Conservation (phyloP, 495 filamentous ascomycete genomes). For the Physcia stellaris region DNA sequence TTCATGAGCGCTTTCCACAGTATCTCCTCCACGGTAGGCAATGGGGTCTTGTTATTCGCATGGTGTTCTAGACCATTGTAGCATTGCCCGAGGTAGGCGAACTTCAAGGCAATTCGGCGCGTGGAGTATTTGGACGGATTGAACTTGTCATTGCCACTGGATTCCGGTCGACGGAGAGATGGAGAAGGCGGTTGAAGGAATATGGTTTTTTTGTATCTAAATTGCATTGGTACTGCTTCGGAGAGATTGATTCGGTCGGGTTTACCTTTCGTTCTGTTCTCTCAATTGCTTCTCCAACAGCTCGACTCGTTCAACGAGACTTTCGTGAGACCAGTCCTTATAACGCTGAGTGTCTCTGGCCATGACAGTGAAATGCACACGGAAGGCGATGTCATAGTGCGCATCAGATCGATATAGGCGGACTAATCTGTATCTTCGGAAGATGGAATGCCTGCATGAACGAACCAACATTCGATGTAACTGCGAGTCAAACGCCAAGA, state of each 20-base stretch:
- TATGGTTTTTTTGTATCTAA: background rate
- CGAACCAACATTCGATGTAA: no score
- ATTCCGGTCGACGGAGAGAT: conserved; percentile 4
- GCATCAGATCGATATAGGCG: no score
- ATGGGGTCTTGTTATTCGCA: conserved; percentile 43
- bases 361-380: no score
- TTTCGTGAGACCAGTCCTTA: conserved; percentile 46
- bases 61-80: conserved; percentile 90
- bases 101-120: conserved; percentile 75
- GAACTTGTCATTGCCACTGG: conserved; percentile 32
- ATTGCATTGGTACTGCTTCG: conserved; percentile 15
- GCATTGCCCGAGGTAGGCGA: conserved; percentile 79
- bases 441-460: no score
- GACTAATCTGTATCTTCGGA: no score
- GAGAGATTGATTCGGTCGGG: background rate
- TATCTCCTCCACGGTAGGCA: conserved; percentile 80
- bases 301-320: conserved; percentile 50
- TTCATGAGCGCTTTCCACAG: conserved; percentile 80
- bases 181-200: conserved; percentile 4
- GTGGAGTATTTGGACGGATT: conserved; percentile 73
- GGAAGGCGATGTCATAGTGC: no score
- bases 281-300: conserved; percentile 49
- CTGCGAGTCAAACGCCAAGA: no score
- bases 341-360: no score
- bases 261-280: conserved; percentile 28